Evolutionary conservation across 2,329 filamentous ascomycete genomes (phyloP).

Genomic region (Amphichorda felina): DNA sequence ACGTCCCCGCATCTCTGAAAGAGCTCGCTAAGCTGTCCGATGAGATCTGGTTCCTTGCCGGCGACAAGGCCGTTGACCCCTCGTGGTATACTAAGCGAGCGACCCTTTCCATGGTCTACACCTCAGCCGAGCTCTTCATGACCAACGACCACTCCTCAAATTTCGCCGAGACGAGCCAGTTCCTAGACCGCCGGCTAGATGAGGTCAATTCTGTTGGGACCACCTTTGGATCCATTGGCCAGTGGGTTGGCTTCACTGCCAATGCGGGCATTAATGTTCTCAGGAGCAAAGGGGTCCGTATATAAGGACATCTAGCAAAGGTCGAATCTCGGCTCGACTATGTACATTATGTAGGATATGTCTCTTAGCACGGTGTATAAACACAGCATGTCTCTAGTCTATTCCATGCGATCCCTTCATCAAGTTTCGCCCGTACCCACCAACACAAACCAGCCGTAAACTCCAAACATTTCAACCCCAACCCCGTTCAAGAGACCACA

Average conservation of each 20-base stretch:
- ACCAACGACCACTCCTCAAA: constrained; percentile 68
- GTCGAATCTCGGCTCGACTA: too few relatives aligned
- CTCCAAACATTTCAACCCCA: too few relatives aligned
- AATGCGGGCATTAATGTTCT: constrained; percentile 69
- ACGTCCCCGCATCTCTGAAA: constrained; percentile 61
- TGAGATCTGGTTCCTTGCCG: constrained; percentile 82
- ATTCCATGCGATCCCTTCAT: too few relatives aligned
- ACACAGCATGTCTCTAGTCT: too few relatives aligned
- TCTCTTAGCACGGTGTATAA: not conserved
- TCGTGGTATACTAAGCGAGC: constrained; percentile 70
- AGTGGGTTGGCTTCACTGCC: constrained; percentile 77
- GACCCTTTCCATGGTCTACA: constrained; percentile 46
- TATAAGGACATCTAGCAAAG: constrained; percentile 45
- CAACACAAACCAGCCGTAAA: too few relatives aligned
- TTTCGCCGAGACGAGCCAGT: constrained; percentile 68
- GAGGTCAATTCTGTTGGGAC: constrained; percentile 55
- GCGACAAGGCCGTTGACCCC: constrained; percentile 69
- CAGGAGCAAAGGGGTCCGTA: constrained; percentile 75
- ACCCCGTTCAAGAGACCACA: too few relatives aligned
- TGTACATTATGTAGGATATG: too few relatives aligned
- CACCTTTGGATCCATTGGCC: constrained; percentile 49
- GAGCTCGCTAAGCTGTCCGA: constrained; percentile 79
- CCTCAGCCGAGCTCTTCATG: constrained; percentile 83
- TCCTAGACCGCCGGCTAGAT: constrained; percentile 62
- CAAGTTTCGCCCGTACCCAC: too few relatives aligned